Evolutionary conservation across 2,329 filamentous ascomycete genomes (phyloP).

Genomic region (Byssothecium circinans): DNA sequence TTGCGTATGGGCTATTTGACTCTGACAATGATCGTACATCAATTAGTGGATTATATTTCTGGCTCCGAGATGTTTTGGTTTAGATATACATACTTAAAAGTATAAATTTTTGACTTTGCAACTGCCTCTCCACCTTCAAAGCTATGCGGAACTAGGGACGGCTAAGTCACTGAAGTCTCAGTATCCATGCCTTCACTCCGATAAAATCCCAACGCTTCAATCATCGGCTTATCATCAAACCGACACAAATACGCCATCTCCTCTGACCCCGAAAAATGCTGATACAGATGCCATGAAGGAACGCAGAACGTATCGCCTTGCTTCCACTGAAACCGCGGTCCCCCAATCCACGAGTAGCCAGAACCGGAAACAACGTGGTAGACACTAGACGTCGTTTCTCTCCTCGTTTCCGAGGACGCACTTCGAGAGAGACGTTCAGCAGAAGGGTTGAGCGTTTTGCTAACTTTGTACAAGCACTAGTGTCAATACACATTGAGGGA

Average conservation of each 20-base stretch:
- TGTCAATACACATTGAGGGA: no score
- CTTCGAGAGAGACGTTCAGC: conserved; percentile 51
- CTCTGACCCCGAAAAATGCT: conserved; percentile 50
- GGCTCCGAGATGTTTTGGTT: neutral
- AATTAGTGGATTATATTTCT: neutral
- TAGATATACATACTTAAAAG: no score
- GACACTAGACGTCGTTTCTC: conserved; percentile 56
- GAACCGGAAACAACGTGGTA: conserved; percentile 57
- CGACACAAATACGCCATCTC: conserved; percentile 54
- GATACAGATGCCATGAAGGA: conserved; percentile 55
- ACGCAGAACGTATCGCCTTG: conserved; percentile 59
- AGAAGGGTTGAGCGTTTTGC: conserved; percentile 51
- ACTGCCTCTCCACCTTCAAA: no score
- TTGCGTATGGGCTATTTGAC: neutral
- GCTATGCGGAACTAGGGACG: neutral
- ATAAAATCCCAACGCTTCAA: conserved; percentile 56
- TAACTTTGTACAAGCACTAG: no score
- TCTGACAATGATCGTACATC: neutral
- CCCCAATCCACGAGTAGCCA: conserved; percentile 48
- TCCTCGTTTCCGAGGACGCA: conserved; percentile 40
- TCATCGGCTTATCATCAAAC: conserved; percentile 60
- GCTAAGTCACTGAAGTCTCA: conserved; percentile 40
- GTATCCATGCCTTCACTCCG: conserved; percentile 45
- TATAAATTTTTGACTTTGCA: no score
- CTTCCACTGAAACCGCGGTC: conserved; percentile 48